Evolutionary conservation across 169 alveolate species (phyloP).

Genomic region (Cardiosporidium cionae): DNA sequence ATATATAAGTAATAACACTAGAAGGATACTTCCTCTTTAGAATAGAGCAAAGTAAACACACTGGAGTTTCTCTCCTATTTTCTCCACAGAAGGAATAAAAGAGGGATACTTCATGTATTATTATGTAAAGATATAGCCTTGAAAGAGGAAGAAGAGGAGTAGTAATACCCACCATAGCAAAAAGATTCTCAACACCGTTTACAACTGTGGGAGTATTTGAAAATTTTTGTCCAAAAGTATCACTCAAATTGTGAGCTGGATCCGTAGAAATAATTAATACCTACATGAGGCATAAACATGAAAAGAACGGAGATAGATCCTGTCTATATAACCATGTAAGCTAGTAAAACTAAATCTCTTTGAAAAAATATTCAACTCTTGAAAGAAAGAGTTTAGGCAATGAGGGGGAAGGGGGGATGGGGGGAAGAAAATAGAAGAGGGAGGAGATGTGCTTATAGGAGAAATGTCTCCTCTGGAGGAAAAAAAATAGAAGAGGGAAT

Average conservation of each 20-base stretch:
- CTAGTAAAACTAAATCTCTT: not conserved
- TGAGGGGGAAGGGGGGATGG: not conserved
- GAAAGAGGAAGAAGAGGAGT: too few relatives aligned
- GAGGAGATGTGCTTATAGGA: not conserved
- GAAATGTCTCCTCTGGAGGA: too few relatives aligned
- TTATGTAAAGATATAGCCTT: not conserved
- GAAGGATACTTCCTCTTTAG: not conserved
- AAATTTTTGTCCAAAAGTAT: slow-evolving; percentile 93
- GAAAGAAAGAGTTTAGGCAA: not conserved
- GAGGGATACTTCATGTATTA: not conserved
- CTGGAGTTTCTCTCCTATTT: not conserved
- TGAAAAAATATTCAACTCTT: not conserved
- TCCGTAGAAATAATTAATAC: slow-evolving; percentile 95
- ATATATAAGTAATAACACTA: not conserved
- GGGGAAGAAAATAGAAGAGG: not conserved
- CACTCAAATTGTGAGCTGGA: slow-evolving; percentile 98
- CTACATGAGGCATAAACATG: slow-evolving; percentile 40
- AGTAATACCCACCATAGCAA: slow-evolving; percentile 71
- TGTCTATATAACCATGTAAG: not conserved
- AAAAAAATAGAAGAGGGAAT: too few relatives aligned
- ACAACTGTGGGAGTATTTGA: slow-evolving; percentile 84
- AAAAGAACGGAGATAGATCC: not conserved
- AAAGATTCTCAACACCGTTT: slow-evolving; percentile 85
- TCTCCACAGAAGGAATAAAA: not conserved
- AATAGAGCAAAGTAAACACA: not conserved